A percentile compares a stretch with the other conserved stretches of the same genome.
Evolutionary conservation across 2,329 filamentous ascomycete genomes (phyloP).

Genomic region (Monosporascus ibericus): DNA sequence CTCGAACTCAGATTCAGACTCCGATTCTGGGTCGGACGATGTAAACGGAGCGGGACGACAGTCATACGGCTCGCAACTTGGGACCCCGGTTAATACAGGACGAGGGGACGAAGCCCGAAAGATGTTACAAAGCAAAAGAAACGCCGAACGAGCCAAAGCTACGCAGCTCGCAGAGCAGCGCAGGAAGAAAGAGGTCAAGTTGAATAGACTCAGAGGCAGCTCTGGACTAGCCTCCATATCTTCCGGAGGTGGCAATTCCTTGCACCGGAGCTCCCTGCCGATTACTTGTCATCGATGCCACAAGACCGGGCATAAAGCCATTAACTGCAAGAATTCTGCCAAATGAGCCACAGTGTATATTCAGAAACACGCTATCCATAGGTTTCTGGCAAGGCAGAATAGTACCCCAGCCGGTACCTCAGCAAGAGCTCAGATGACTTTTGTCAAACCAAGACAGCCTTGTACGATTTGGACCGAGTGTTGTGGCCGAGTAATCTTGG

Average conservation of each 20-base stretch:
- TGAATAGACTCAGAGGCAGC: constrained; percentile 42
- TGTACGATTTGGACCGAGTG: too few relatives aligned
- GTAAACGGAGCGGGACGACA: constrained; percentile 16
- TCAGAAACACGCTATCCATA: neutral
- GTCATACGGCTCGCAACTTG: constrained; percentile 34
- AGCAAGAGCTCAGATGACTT: too few relatives aligned
- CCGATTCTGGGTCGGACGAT: constrained; percentile 18
- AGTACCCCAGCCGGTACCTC: too few relatives aligned
- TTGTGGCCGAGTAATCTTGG: too few relatives aligned
- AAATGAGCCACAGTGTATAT: neutral
- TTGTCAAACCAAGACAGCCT: too few relatives aligned
- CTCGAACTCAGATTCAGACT: constrained; percentile 29
- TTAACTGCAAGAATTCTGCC: constrained; percentile 15
- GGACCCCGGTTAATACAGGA: constrained; percentile 33
- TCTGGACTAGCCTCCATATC: constrained; percentile 52
- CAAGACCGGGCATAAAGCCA: constrained; percentile 50
- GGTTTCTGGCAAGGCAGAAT: too few relatives aligned
- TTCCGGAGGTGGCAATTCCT: constrained; percentile 29
- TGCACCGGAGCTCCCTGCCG: constrained; percentile 18
- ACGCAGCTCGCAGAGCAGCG: constrained; percentile 51
- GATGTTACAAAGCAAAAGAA: constrained; percentile 39
- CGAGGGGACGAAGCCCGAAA: constrained; percentile 24
- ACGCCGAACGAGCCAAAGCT: constrained; percentile 40
- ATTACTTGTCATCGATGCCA: constrained; percentile 57
- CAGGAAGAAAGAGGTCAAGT: constrained; percentile 60